phyloP scores from a whole-genome alignment of 495 filamentous ascomycete genomes.

The Pyrenopolyporus hunteri region DNA sequence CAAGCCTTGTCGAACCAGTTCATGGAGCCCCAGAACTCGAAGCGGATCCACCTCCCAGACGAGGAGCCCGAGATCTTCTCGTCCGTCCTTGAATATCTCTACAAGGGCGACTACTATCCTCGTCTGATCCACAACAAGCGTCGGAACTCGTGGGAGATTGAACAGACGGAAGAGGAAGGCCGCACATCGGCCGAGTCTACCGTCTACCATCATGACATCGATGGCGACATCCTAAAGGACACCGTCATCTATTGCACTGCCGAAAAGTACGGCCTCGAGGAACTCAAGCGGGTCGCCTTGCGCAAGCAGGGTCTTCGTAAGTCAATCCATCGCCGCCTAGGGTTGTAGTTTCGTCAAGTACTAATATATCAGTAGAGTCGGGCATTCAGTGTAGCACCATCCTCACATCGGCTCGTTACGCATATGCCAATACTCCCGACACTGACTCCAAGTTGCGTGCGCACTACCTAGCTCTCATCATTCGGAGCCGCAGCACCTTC shows the following conservation, averaged over 20 bases:
- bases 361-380: slow-evolving; percentile 54
- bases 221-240: slow-evolving; percentile 78
- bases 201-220: slow-evolving; percentile 68
- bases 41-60: slow-evolving; percentile 78
- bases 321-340: slow-evolving; percentile 13
- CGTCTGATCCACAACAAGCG: slow-evolving; percentile 73
- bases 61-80: slow-evolving; percentile 92
- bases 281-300: slow-evolving; percentile 81
- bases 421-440: slow-evolving; percentile 88
- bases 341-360: neutral
- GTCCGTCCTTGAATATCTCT: slow-evolving; percentile 87
- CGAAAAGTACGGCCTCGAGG: slow-evolving; percentile 77
- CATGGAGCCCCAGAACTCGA: slow-evolving; percentile 62
- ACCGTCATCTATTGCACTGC: slow-evolving; percentile 92
- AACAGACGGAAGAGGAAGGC: slow-evolving; percentile 56
- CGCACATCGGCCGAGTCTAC: slow-evolving; percentile 63
- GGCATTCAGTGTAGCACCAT: slow-evolving; percentile 87
- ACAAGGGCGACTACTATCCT: slow-evolving; percentile 91
- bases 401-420: slow-evolving; percentile 79
- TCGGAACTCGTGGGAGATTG: slow-evolving; percentile 72
- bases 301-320: slow-evolving; percentile 80
- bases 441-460: slow-evolving; percentile 85
- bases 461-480: slow-evolving; percentile 91
- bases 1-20: slow-evolving; percentile 65
- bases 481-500: slow-evolving; percentile 81